Percentiles rank a stretch among this genome's conserved stretches.
Conservation (phyloP, 345 rosid genomes). For the Salix arbutifolia region DNA sequence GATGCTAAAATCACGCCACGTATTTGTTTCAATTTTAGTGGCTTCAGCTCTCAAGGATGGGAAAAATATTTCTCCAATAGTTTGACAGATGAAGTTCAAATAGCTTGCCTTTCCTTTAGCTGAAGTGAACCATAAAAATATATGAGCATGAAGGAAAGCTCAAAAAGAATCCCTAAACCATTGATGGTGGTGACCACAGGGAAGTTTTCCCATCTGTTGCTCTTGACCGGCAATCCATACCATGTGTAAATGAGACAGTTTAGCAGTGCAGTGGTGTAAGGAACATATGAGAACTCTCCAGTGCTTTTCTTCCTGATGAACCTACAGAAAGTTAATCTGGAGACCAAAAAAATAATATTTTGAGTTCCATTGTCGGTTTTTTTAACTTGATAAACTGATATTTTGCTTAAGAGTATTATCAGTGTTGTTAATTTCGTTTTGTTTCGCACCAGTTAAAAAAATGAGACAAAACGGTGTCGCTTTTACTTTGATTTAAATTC, state of each 20-base stretch:
- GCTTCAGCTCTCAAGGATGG: background rate
- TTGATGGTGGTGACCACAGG: constrained; percentile 63
- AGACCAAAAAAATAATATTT: background rate
- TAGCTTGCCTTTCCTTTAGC: constrained; percentile 52
- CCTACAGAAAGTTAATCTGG: constrained; percentile 69
- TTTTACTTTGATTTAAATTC: no score
- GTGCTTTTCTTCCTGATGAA: constrained; percentile 68
- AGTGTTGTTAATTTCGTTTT: no score
- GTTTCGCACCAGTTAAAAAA: no score
- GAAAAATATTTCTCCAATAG: background rate
- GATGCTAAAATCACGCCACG: background rate
- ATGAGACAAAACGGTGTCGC: no score
- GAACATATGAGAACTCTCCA: constrained; percentile 73
- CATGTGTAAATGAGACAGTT: constrained; percentile 76
- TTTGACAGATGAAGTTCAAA: background rate
- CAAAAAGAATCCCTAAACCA: constrained; percentile 65
- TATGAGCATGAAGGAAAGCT: constrained; percentile 57
- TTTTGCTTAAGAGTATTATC: background rate
- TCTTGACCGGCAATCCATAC: constrained; percentile 83
- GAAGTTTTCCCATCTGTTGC: constrained; percentile 76
- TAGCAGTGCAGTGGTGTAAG: constrained; percentile 55
- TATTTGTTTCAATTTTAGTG: no score
- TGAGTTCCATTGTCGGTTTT: background rate
- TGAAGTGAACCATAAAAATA: constrained; percentile 53
- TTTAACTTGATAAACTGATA: no score